Evolutionary conservation across 2,329 filamentous ascomycete genomes (phyloP).

Genomic region (Exophiala oligosperma): DNA sequence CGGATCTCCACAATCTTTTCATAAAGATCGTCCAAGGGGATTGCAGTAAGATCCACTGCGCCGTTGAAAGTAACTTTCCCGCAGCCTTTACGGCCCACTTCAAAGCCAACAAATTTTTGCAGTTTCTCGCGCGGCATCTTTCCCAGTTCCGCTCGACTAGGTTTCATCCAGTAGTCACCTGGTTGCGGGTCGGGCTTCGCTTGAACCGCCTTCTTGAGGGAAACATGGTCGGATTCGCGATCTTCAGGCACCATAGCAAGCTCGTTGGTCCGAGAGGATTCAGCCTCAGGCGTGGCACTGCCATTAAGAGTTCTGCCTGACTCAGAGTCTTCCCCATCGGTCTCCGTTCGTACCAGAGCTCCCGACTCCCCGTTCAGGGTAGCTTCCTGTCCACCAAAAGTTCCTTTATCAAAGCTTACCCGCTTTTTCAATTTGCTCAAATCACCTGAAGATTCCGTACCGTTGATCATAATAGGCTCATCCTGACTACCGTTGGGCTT

Average conservation of each 20-base stretch:
- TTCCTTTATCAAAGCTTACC: conserved; percentile 83
- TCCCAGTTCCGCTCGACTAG: conserved; percentile 70
- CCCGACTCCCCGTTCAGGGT: conserved; percentile 42
- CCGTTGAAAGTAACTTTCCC: conserved; percentile 80
- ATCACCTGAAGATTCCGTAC: conserved; percentile 39
- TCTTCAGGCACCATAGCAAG: conserved; percentile 74
- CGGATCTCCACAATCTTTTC: conserved; percentile 74
- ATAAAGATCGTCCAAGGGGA: conserved; percentile 78
- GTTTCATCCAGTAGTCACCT: conserved; percentile 85
- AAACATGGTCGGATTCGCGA: conserved; percentile 47
- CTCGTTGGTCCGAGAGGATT: conserved; percentile 72
- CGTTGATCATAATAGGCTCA: conserved; percentile 34
- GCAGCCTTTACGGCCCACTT: conserved; percentile 77
- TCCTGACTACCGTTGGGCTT: conserved; percentile 12
- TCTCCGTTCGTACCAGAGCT: conserved; percentile 53
- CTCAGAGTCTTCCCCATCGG: conserved; percentile 42
- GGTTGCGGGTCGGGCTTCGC: conserved; percentile 53
- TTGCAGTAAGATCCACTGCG: conserved; percentile 76
- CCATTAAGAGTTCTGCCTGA: conserved; percentile 53
- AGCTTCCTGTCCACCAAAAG: conserved; percentile 43
- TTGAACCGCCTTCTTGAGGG: conserved; percentile 30
- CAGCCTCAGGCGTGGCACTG: conserved; percentile 40
- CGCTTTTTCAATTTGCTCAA: conserved; percentile 66
- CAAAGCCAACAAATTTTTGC: conserved; percentile 71
- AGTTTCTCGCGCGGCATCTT: conserved; percentile 79